Evolutionary conservation across 352 stramenopile species (phyloP), one percentile per base, ranked within the genome.

Genomic region (Phytophthora fragariaefolia): DNA sequence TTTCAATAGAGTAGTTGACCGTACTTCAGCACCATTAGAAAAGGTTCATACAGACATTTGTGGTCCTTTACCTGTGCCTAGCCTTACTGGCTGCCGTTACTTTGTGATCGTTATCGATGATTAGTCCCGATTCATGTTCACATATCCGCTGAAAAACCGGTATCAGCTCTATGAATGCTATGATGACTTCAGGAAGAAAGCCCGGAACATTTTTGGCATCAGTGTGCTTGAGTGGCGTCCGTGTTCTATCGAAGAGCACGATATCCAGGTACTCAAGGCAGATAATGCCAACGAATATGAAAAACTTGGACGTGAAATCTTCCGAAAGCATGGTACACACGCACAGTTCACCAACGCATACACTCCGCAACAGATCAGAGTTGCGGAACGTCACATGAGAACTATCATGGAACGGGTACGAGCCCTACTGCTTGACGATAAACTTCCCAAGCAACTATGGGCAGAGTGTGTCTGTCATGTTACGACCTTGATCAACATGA

Each of bases 61-160:
- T 28, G 45, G 55, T 20, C 45, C 28, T 18, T 43, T 63, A 17
- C 54, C 42, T 28, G 27, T 62, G 20, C 23, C 47, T 43, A 58
- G 58, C 24, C 47, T 66, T 17, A 51, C 38, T 51, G 38, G 40
- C 7, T 60, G 26, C 27, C 53, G 53, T 5, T 71, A 63, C 32
- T 66, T 71, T 40, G 5, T 64, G 17, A 54, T 61, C 13, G 64
- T 64, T 45, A 70, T 70, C 2, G 38, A 64, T 32, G 62, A 51
- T 22, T 62, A 57, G 23, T 50, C 55, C 13, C 36, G 42, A 24
- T 71, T 58, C 57, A 62, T 64, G 55, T 71, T 54, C 50, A 64
- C 48, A 9, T 71, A 66, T 22, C 22, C 57, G 4, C 62, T 71
- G 2, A 51, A 59, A 48, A 40, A 8, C 10, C 36, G 45, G 13